Evolutionary conservation across 2,329 filamentous ascomycete genomes (phyloP), one percentile per base, ranked within the genome.

Genomic region (Hypoxylon sp.): DNA sequence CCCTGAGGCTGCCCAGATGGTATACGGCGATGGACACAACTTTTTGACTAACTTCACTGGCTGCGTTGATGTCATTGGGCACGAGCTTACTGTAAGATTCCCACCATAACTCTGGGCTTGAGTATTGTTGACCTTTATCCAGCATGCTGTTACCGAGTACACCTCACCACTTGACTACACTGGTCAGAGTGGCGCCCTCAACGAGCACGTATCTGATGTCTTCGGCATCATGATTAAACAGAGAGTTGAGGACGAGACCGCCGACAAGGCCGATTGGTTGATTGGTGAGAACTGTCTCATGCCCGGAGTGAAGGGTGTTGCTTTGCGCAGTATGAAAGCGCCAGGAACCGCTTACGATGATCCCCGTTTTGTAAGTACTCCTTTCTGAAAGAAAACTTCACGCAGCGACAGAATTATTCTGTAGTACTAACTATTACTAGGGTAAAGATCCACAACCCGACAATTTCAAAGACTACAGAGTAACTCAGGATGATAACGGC

Each of bases 211-310:
- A 33, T 84, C 86, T 0, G 87, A 89, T 70, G 83, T 84, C 1
- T 88, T 88, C 71, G 87, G 85, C 64, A 83, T 85, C 76, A 87
- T 88, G 84, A 78, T 86, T 65, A 87, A 88, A 79, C 86, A 88
- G 76, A 82, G 81, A 70, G 80, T 81, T 8, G 79, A 86, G 58
- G 68, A 85, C 22, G 81, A 84, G 71, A 81, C 78, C 9, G 79
- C 83, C 0, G 79, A 79, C 3, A 76, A 81, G 8, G 84, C 85
- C 2, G 84, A 88, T 73, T 88, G 86, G 86, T 78, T 88, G 2
- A 83, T 87, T 53, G 86, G 85, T 33, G 84, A 88, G 74, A 82
- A 82, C 33, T 85, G 84, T 51, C 83, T 87, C 46, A 76, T 85
- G 70, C 84, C 83, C 1, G 83, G 79, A 2, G 79, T 86, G 69